These are phyloP conservation scores for Kurtzmaniella natalensis DNA, from an alignment of 1,139 yeast species.

Conservation along the genomic window DNA sequence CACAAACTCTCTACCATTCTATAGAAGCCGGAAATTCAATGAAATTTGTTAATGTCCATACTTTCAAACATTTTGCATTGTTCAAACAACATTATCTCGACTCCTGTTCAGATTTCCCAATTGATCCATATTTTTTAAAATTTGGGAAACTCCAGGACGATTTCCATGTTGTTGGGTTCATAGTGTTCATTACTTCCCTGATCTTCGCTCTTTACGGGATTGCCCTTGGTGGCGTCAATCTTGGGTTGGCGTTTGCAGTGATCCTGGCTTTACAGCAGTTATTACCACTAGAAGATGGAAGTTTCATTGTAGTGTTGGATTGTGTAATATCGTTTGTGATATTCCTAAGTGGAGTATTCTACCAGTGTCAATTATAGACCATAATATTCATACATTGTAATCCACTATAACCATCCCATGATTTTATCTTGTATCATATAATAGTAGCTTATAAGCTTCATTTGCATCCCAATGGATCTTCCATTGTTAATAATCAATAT, in stretches of 20 bases:
- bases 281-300: background rate
- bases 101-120: conserved; percentile 5
- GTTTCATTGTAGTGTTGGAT: background rate
- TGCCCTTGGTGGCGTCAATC: conserved; percentile 2
- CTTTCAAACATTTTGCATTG: conserved; percentile 3
- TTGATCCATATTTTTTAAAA: conserved; percentile 15
- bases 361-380: too few species aligned
- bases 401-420: too few species aligned
- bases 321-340: background rate
- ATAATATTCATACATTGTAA: too few species aligned
- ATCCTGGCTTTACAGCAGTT: background rate
- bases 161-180: conserved; percentile 6
- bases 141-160: conserved; percentile 8
- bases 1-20: background rate
- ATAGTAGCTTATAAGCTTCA: too few species aligned
- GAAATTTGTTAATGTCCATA: conserved; percentile 1
- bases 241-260: background rate
- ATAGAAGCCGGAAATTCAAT: too few species aligned
- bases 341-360: too few species aligned
- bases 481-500: too few species aligned
- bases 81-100: conserved; percentile 5
- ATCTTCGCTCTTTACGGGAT: conserved; percentile 1
- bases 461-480: too few species aligned
- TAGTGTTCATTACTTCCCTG: conserved; percentile 2
- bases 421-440: too few species aligned